Evolutionary conservation across 345 rosid genomes (phyloP).

Genomic region (Citrus medica): DNA sequence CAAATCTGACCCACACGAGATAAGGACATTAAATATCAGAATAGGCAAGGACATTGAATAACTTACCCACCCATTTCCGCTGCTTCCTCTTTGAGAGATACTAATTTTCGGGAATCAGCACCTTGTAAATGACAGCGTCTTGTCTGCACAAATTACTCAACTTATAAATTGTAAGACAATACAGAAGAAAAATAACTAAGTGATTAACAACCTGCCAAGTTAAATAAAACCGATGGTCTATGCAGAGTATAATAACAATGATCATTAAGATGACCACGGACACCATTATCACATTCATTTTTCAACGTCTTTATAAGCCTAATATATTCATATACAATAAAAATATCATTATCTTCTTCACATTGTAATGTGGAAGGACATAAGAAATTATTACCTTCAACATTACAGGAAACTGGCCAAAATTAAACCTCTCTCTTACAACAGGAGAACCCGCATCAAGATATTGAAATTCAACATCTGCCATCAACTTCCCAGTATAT

Average conservation of each 20-base stretch:
- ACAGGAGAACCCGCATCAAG: constrained; percentile 32
- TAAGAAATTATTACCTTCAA: constrained; percentile 46
- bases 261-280: background rate
- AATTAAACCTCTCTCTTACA: constrained; percentile 56
- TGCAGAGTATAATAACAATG: background rate
- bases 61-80: constrained; percentile 96
- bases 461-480: constrained; percentile 57
- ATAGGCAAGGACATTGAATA: constrained; percentile 7
- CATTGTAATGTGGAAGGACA: background rate
- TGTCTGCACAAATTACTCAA: constrained; percentile 54
- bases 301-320: background rate
- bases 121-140: constrained; percentile 64
- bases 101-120: constrained; percentile 53
- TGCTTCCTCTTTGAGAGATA: constrained; percentile 69
- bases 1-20: background rate
- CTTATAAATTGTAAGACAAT: constrained; percentile 9
- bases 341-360: background rate
- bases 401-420: constrained; percentile 90
- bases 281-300: background rate
- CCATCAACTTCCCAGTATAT: constrained; percentile 62
- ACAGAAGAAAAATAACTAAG: background rate
- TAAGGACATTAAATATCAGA: background rate
- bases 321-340: background rate
- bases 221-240: background rate
- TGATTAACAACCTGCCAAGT: background rate